Conservation (phyloP, 768 basidiomycete species). For the Collybiopsis confluens region DNA sequence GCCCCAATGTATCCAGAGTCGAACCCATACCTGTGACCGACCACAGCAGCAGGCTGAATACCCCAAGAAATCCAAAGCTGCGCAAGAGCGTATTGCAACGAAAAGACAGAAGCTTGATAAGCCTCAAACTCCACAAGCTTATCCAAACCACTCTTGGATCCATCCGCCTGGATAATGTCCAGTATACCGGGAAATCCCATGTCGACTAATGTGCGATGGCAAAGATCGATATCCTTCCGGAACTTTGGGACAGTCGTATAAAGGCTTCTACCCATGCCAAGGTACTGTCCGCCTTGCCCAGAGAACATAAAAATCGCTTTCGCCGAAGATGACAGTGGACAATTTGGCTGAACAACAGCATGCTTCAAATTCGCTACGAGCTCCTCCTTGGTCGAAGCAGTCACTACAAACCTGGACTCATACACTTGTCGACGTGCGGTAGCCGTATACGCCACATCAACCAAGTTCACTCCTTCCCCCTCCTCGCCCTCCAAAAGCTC, state of each 20-base stretch:
- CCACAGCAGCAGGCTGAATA: slow-evolving; percentile 51
- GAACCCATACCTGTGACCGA: slow-evolving; percentile 68
- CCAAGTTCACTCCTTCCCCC: slow-evolving; percentile 22
- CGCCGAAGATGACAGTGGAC: background rate
- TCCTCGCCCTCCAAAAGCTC: slow-evolving; percentile 37
- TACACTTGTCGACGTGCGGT: slow-evolving; percentile 62
- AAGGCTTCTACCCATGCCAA: slow-evolving; percentile 56
- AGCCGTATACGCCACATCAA: slow-evolving; percentile 61
- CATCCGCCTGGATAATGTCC: slow-evolving; percentile 32
- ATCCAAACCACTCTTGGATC: slow-evolving; percentile 13
- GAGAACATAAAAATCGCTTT: slow-evolving; percentile 59
- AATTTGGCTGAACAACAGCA: slow-evolving; percentile 23
- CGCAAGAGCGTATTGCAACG: slow-evolving; percentile 60
- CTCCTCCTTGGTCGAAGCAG: slow-evolving; percentile 34
- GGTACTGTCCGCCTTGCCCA: slow-evolving; percentile 68
- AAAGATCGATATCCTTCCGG: slow-evolving; percentile 49
- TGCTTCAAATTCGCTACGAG: slow-evolving; percentile 40
- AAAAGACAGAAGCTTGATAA: slow-evolving; percentile 52
- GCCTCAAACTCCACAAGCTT: slow-evolving; percentile 36
- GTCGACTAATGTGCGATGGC: slow-evolving; percentile 44
- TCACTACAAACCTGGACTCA: slow-evolving; percentile 45
- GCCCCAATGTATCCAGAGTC: background rate
- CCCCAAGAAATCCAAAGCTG: slow-evolving; percentile 71
- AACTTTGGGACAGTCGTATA: slow-evolving; percentile 50
- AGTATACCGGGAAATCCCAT: slow-evolving; percentile 51